Evolutionary conservation across 2,329 filamentous ascomycete species (phyloP).

Genomic region (Alternaria ethzedia): DNA sequence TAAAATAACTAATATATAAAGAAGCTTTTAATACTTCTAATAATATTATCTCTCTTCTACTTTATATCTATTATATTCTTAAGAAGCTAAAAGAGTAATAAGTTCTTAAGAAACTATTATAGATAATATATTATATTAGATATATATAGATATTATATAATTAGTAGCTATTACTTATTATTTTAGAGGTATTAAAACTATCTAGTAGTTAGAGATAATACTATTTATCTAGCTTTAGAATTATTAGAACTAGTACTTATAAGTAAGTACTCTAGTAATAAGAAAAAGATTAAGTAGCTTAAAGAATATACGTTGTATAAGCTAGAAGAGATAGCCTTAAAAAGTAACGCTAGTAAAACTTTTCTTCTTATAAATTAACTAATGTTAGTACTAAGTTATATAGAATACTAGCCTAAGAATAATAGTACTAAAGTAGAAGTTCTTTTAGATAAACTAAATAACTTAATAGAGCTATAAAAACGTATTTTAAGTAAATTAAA

Average conservation of each 20-base stretch:
- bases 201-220: neutral
- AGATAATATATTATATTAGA: neutral
- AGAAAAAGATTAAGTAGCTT: neutral
- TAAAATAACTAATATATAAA: conserved; percentile 7
- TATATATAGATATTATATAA: neutral
- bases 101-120: neutral
- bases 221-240: neutral
- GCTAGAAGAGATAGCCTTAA: neutral
- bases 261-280: neutral
- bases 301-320: neutral
- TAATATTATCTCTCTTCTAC: neutral
- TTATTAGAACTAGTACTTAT: neutral
- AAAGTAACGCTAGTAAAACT: neutral
- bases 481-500: neutral
- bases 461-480: neutral
- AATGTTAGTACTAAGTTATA: neutral
- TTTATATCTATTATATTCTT: neutral
- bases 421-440: neutral
- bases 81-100: neutral
- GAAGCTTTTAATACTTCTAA: neutral
- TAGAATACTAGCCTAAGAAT: neutral
- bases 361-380: neutral
- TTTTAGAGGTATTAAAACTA: neutral
- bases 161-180: neutral
- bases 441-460: neutral